Evolutionary conservation across 495 filamentous ascomycete species (phyloP).

Genomic region (Penicillium robsamsonii): DNA sequence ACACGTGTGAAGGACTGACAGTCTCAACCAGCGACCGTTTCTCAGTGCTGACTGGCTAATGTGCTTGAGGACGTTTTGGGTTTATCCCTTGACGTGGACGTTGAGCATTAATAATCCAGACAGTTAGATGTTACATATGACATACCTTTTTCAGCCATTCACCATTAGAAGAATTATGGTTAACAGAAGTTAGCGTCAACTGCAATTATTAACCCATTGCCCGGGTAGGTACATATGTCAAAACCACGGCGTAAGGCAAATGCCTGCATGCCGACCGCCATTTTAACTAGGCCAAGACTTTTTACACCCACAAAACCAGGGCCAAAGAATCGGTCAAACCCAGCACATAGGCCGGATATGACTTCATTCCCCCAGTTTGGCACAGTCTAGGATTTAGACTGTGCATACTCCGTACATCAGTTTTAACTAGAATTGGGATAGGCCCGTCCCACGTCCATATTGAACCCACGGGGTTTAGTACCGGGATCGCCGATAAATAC

Average conservation of each 20-base stretch:
- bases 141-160: neutral
- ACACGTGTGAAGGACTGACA: slow-evolving; percentile 5
- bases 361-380: slow-evolving; percentile 8
- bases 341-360: slow-evolving; percentile 1
- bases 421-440: neutral
- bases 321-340: slow-evolving; percentile 9
- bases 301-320: neutral
- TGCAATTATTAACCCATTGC: neutral
- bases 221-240: neutral
- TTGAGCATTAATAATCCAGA: slow-evolving; percentile 2
- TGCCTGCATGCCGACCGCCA: slow-evolving; percentile 4
- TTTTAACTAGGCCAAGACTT: neutral
- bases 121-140: neutral
- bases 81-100: slow-evolving; percentile 3
- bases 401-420: neutral
- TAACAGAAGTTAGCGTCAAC: neutral
- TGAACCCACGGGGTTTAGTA: slow-evolving; percentile 1
- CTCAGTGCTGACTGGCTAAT: slow-evolving; percentile 16
- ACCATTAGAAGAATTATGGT: neutral
- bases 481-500: slow-evolving; percentile 27
- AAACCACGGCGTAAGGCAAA: neutral
- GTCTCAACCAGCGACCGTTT: neutral
- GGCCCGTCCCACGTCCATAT: neutral
- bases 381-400: slow-evolving; percentile 3
- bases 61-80: neutral